A percentile compares a stretch with the other conserved stretches of the same genome.
Evolutionary conservation across 2,329 filamentous ascomycete species (phyloP).

Genomic region (Aureobasidium pullulans): DNA sequence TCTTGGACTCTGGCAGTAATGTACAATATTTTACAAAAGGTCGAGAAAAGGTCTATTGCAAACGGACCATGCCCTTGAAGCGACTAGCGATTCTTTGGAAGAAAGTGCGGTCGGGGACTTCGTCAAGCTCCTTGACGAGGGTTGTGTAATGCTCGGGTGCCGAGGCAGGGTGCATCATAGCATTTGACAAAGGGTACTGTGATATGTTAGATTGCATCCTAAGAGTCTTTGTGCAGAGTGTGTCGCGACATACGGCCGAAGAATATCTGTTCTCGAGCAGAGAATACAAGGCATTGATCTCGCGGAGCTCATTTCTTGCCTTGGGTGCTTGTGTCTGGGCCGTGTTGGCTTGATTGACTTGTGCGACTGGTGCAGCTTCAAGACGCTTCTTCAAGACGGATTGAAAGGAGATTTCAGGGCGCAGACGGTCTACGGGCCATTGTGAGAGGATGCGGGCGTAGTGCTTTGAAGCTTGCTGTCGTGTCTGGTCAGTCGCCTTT

Average conservation of each 20-base stretch:
- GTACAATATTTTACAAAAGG: not conserved
- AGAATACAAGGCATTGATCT: slow-evolving; percentile 53
- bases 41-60: slow-evolving; percentile 26
- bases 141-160: slow-evolving; percentile 47
- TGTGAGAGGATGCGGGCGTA: slow-evolving; percentile 42
- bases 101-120: slow-evolving; percentile 45
- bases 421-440: slow-evolving; percentile 45
- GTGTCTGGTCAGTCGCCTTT: slow-evolving; percentile 5
- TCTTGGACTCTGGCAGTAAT: not conserved
- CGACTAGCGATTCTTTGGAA: slow-evolving; percentile 38
- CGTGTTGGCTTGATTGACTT: slow-evolving; percentile 16
- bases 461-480: slow-evolving; percentile 34
- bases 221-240: not conserved
- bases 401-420: slow-evolving; percentile 41
- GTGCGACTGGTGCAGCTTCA: slow-evolving; percentile 22
- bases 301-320: slow-evolving; percentile 30
- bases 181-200: slow-evolving; percentile 41
- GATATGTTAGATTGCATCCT: not conserved
- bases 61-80: slow-evolving; percentile 41
- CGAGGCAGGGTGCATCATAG: slow-evolving; percentile 43
- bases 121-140: slow-evolving; percentile 45
- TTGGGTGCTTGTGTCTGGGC: slow-evolving; percentile 2
- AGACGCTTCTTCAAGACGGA: slow-evolving; percentile 36
- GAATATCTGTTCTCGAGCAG: slow-evolving; percentile 53
- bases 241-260: slow-evolving; percentile 28